Evolutionary conservation across 2,329 filamentous ascomycete species (phyloP).

Genomic region (Graphilbum fragrans): DNA sequence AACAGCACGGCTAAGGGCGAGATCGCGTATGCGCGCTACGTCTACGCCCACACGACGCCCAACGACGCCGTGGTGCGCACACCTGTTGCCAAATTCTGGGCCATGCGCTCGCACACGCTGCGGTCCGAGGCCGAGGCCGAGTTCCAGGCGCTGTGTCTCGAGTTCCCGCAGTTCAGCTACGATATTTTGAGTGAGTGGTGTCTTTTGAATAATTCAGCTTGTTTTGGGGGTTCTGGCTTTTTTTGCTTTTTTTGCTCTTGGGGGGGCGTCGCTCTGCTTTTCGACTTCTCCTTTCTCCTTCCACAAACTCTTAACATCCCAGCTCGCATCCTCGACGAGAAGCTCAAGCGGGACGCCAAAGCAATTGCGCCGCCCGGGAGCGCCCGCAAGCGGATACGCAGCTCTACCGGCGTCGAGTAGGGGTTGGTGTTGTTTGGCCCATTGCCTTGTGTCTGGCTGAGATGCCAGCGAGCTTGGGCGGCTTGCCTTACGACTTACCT

Average conservation of each 20-base stretch:
- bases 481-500: too few relatives aligned
- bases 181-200: constrained; percentile 64
- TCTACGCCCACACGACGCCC: constrained; percentile 63
- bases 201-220: background rate
- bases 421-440: background rate
- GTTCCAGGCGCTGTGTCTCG: constrained; percentile 74
- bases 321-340: constrained; percentile 54
- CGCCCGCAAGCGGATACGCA: constrained; percentile 43
- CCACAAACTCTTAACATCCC: constrained; percentile 1
- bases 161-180: constrained; percentile 85
- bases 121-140: constrained; percentile 77
- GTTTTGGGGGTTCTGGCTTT: background rate
- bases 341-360: constrained; percentile 52
- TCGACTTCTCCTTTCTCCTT: background rate
- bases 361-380: constrained; percentile 35
- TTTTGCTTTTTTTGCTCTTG: background rate
- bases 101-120: constrained; percentile 64
- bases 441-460: background rate
- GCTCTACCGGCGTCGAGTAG: constrained; percentile 23
- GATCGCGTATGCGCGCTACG: constrained; percentile 82
- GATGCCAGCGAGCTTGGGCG: too few relatives aligned
- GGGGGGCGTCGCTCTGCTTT: background rate
- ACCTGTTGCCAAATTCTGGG: constrained; percentile 87
- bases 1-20: constrained; percentile 80
- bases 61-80: constrained; percentile 65